A percentile compares a stretch with the other conserved stretches of the same genome.
Conservation (phyloP, 2,329 filamentous ascomycete genomes). For the Tolypocladium endophyticum region DNA sequence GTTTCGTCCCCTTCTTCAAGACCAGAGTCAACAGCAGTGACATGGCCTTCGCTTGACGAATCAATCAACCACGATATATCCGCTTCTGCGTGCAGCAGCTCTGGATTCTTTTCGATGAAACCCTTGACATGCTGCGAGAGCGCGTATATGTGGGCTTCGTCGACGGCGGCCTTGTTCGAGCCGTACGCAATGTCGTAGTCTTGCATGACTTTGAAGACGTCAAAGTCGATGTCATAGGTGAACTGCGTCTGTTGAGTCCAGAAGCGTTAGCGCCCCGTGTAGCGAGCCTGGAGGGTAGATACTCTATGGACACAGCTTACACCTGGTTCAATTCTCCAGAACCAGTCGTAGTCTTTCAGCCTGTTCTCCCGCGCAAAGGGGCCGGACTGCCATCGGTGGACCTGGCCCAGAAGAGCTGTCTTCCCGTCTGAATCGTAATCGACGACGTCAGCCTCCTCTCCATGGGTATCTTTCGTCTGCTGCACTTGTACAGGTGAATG, state of each 20-base stretch:
- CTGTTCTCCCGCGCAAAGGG: conserved; percentile 72
- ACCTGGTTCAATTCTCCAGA: conserved; percentile 50
- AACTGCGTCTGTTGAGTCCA: conserved; percentile 34
- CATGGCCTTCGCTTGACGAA: background rate
- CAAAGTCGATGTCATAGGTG: conserved; percentile 60
- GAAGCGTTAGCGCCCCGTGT: conserved; percentile 1
- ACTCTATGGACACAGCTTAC: conserved; percentile 25
- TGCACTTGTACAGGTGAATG: background rate
- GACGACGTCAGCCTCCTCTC: background rate
- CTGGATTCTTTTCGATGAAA: conserved; percentile 33
- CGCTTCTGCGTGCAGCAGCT: conserved; percentile 35
- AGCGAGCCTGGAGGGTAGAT: background rate
- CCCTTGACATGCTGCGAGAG: conserved; percentile 34
- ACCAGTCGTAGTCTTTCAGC: conserved; percentile 49
- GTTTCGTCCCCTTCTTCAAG: background rate
- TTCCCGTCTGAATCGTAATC: background rate
- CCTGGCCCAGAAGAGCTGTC: conserved; percentile 56
- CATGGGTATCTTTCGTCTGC: background rate
- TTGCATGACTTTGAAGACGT: conserved; percentile 77
- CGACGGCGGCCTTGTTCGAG: conserved; percentile 40
- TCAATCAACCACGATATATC: conserved; percentile 36
- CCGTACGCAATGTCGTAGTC: conserved; percentile 76
- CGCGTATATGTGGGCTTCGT: conserved; percentile 29
- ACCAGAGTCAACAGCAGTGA: background rate
- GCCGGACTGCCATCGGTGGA: conserved; percentile 75